Evolutionary conservation across 331 rosid genomes (phyloP).

Genomic region (Spiraea crenata): DNA sequence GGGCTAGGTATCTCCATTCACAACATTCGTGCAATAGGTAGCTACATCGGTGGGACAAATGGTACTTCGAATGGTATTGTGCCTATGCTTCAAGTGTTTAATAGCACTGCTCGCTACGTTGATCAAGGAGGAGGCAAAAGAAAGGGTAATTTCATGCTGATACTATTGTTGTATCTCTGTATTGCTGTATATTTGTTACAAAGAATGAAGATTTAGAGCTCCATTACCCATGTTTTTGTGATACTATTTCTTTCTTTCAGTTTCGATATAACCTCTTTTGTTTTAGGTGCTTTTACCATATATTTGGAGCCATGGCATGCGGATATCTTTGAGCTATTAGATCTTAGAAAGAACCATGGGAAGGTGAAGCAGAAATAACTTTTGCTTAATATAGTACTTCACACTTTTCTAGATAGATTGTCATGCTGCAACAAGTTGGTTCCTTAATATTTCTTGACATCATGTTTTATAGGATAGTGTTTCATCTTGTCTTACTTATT

Average conservation of each 20-base stretch:
- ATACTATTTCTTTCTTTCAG: conserved; percentile 12
- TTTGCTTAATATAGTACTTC: not conserved
- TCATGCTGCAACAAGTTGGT: too few relatives aligned
- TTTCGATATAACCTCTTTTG: conserved; percentile 9
- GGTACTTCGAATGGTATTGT: conserved; percentile 93
- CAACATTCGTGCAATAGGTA: conserved; percentile 84
- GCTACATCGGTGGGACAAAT: conserved; percentile 98
- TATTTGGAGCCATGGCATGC: conserved; percentile 96
- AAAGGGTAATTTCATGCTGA: conserved; percentile 48
- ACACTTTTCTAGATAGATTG: not conserved
- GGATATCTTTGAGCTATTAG: conserved; percentile 73
- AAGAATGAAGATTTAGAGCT: not conserved
- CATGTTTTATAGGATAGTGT: not conserved
- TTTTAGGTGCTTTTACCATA: conserved; percentile 82
- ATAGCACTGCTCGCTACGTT: conserved; percentile 96
- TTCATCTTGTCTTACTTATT: not conserved
- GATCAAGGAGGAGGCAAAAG: conserved; percentile 99
- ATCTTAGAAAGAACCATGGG: conserved; percentile 73
- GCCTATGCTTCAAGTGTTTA: conserved; percentile 94
- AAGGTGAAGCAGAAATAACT: conserved; percentile 41
- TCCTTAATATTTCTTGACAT: not conserved
- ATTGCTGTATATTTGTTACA: not conserved
- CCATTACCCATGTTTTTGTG: not conserved
- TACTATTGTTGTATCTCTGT: too few relatives aligned
- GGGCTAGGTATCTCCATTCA: conserved; percentile 94